Base-by-base conservation (phyloP, 2,329 filamentous ascomycete genomes). In the Cladophialophora exuberans region DNA sequence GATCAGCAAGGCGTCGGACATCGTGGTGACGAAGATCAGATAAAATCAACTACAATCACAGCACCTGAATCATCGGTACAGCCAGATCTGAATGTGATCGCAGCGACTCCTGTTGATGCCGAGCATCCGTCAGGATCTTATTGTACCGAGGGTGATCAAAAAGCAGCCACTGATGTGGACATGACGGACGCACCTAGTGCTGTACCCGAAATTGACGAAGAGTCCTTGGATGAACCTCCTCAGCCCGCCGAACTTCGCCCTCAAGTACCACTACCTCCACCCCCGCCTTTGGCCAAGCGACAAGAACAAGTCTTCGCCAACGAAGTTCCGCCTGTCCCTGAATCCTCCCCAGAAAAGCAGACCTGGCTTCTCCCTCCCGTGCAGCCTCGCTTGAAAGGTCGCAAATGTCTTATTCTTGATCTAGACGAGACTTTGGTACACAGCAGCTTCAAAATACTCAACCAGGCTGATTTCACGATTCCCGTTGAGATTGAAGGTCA, bases 391-490 rank as follows among this genome's bases (percentile, higher is more conserved):
- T 84, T 94, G 66, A 85, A 88, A 72, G 90, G 91, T 23, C 87
- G 89, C 69, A 99, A 99, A 73, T 99, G 94, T 66, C 77, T 99
- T 35, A 93, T 99, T 15, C 81, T 99, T 41, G 94, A 99, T 76
- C 78, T 99, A 58, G 94, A 99, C 65, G 94, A 99, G 73, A 99
- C 94, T 1, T 76, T 99, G 48, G 94, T 99, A 20, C 94, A 99
- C 76, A 97, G 94, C 72, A 97, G 94, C 65, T 99, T 99, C 76
- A 99, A 99, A 92, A 94, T 97, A 64, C 81, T 99, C 41, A 92
- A 97, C 68, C 93, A 97, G 79, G 94, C 94, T 55, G 94, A 99
- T 73, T 97, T 99, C 70, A 99, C 94, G 4, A 97, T 99, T 69
- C 94, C 94, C 0, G 94, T 99, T 25, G 94, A 99, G 69, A 99